phyloP scores from a whole-genome alignment of 2,329 filamentous ascomycete species.

The Clarireedia sp. region DNA sequence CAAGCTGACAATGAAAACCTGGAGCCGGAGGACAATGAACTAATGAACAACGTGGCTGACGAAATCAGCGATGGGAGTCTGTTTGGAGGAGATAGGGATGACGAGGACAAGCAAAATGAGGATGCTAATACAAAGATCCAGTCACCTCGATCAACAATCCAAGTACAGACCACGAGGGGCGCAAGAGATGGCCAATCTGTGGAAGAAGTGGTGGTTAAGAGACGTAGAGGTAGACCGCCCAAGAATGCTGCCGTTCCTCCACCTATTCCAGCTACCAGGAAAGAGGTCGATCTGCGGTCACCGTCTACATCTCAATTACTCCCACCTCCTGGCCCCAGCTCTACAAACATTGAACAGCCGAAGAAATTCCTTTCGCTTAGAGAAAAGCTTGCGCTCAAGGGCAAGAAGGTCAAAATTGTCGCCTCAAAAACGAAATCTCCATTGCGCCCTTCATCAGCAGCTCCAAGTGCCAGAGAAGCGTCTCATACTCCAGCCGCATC shows the following conservation, averaged over 20 bases:
- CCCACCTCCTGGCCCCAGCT: background rate
- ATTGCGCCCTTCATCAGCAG: background rate
- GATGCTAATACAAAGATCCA: background rate
- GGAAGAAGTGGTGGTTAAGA: constrained; percentile 9
- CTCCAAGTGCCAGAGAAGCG: background rate
- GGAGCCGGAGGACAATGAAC: background rate
- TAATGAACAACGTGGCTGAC: background rate
- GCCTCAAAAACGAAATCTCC: constrained; percentile 11
- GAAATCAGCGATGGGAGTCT: constrained; percentile 5
- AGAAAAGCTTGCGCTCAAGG: constrained; percentile 27
- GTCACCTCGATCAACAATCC: background rate
- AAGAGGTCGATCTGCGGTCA: background rate
- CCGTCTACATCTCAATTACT: constrained; percentile 4
- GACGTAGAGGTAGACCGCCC: constrained; percentile 21
- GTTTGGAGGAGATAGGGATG: background rate
- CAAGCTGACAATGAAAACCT: background rate
- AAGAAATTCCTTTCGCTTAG: constrained; percentile 21
- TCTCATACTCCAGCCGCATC: background rate
- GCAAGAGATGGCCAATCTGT: background rate
- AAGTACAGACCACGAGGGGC: background rate
- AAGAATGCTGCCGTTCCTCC: constrained; percentile 10
- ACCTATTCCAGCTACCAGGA: background rate
- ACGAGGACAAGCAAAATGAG: background rate
- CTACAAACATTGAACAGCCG: background rate
- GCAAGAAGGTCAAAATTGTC: constrained; percentile 25